Conservation (phyloP, 495 filamentous ascomycete genomes). For the Penicillium pulvis region DNA sequence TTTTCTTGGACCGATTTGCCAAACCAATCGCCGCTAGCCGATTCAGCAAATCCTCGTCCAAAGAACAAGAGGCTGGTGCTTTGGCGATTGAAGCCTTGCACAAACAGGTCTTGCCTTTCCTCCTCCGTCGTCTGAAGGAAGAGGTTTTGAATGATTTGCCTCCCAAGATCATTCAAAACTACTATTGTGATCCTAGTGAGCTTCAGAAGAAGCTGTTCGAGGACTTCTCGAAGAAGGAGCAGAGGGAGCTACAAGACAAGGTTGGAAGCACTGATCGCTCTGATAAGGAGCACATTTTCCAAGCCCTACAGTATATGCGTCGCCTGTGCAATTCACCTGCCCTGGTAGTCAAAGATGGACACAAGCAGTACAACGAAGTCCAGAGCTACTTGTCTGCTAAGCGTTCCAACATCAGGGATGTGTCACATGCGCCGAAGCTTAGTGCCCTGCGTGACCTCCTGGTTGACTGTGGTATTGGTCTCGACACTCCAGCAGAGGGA, state of each 20-base stretch:
- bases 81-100: conserved; percentile 95
- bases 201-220: conserved; percentile 94
- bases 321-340: conserved; percentile 98
- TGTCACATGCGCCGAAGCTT: conserved; percentile 89
- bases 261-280: conserved; percentile 79
- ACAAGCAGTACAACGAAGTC: conserved; percentile 86
- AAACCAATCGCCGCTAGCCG: conserved; percentile 95
- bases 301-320: conserved; percentile 98
- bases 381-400: conserved; percentile 71
- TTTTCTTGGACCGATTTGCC: conserved; percentile 95
- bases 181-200: conserved; percentile 98
- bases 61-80: conserved; percentile 96
- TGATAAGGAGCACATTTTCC: conserved; percentile 98
- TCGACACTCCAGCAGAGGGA: conserved; percentile 53
- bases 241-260: conserved; percentile 76
- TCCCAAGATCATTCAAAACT: conserved; percentile 98
- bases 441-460: conserved; percentile 85
- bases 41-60: conserved; percentile 94
- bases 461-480: conserved; percentile 93
- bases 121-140: conserved; percentile 95
- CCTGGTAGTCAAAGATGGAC: conserved; percentile 88
- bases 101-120: conserved; percentile 96
- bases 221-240: conserved; percentile 91
- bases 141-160: conserved; percentile 95
- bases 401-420: conserved; percentile 74